Evolutionary conservation across 441 rosid species (phyloP), one percentile per base, ranked within the genome.

Genomic region (Eruca vesicaria): DNA sequence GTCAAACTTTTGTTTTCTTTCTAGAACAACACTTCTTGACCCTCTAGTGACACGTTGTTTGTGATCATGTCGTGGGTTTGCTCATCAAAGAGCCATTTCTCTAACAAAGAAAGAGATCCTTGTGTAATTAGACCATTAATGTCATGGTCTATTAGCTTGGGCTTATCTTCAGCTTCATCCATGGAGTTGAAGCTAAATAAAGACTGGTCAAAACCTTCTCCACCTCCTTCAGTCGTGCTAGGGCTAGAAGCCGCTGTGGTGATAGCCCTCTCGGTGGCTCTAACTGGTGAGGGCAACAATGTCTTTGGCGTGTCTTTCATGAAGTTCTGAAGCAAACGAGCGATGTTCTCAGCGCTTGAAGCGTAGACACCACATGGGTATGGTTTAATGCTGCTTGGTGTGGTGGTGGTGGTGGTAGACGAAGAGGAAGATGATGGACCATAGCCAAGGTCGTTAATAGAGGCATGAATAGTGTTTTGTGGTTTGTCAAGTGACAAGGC

Each of bases 41-140:
- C 90, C 29, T 80, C 88, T 71, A 88, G 50, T 38, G 91, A 63
- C 86, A 90, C 74, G 15, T 83, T 72, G 31, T 81, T 80, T 67
- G 82, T 88, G 29, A 84, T 75, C 66, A 56, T 69, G 38, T 86
- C 92, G 16, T 72, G 60, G 57, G 66, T 61, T 45, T 78, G 81
- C 29, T 94, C 98, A 38, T 94, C 98, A 66, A 91, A 82, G 7
- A 94, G 88, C 97, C 98, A 94, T 73, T 89, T 91, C 89, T 94
- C 98, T 14, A 94, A 84, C 84, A 94, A 63, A 8, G 85, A 71
- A 21, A 94, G 84, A 10, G 96, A 91, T 61, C 86, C 92, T 74
- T 85, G 86, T 53, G 66, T 48, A 35, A 80, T 52, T 38, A 64
- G 70, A 68, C 75, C 71, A 63, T 68, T 68, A 60, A 72, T 55